Base-by-base conservation (phyloP, 306 rosid genomes). In the Comarum palustre region DNA sequence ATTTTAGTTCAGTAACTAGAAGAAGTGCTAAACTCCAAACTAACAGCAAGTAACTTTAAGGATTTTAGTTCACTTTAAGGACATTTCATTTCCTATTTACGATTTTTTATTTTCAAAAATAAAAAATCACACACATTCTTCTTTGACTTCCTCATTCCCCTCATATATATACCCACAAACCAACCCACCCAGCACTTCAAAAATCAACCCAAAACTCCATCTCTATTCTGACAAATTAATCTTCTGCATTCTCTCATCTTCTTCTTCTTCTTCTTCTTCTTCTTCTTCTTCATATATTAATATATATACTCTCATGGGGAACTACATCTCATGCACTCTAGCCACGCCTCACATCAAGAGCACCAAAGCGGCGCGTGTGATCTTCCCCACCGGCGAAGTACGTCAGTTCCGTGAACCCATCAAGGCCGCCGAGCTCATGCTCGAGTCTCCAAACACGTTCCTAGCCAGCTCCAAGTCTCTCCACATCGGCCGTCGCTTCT, bases 391-490 rank as follows among this genome's bases (percentile, higher is more conserved):
- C n/a, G 96, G 99, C 13, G 96, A 89, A 72, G 81, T 91, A 19
- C 81, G 86, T 12, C 93, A 89, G 66, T 86, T 78, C 78, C 87
- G 77, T 10, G 84, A 87, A 0, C 12, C 78, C 5, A 41, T 87
- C 50, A 94, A 87, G 27, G 97, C 90, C 8, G 99, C 97, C 0
- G 99, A 94, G 81, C 90, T 94, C 69, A 94, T 94, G 99, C 78
- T 94, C 1, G 97, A 91, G 48, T 72, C 80, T 15, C 97, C 97
- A 0, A 77, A 58, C n/a, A 66, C 59, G 39, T 94, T 94, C 78
- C 31, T 90, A 0, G 73, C 85, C 19, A 83, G 85, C 67, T 88
- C 97, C 0, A 73, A 46, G 1, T 88, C 96, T 24, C 90, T 94
- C 0, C 95, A 88, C 70, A 83, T 94, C 8, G 90, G 92, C 16